Conservation (phyloP, 257 asterid species). For the Salvia splendens region DNA sequence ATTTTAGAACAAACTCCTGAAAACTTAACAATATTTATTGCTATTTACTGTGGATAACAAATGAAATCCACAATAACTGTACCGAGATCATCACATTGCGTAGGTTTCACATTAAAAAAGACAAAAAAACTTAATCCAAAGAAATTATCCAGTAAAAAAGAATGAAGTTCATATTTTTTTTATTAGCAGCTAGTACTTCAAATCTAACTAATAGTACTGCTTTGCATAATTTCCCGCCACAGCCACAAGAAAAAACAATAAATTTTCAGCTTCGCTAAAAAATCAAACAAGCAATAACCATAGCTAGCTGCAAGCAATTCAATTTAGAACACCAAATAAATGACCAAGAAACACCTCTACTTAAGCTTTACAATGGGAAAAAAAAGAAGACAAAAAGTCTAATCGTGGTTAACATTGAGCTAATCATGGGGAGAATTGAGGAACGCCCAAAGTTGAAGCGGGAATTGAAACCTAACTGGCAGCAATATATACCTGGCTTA, state of each 20-base stretch:
- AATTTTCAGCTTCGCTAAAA: not conserved
- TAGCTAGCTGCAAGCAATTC: slow-evolving; percentile 14
- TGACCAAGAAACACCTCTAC: not conserved
- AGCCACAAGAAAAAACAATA: not conserved
- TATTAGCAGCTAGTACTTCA: not conserved
- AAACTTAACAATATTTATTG: not conserved
- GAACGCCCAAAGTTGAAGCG: slow-evolving; percentile 8
- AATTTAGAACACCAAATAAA: slow-evolving; percentile 5
- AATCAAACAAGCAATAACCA: not conserved
- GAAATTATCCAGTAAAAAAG: not conserved
- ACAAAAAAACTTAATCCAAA: not conserved
- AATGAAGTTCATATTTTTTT: slow-evolving; percentile 1
- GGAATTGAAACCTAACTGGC: slow-evolving; percentile 11
- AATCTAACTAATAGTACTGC: slow-evolving; percentile 15
- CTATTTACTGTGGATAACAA: not conserved
- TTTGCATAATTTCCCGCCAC: not conserved
- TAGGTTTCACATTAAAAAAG: not conserved
- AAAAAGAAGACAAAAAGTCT: not conserved
- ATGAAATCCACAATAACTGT: not conserved
- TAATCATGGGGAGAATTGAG: not conserved
- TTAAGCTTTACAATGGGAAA: slow-evolving; percentile 17
- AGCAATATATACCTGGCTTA: slow-evolving; percentile 55
- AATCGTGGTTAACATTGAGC: too few species aligned
- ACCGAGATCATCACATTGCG: not conserved
- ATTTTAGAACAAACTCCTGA: not conserved